These are phyloP conservation scores for Olyra latifolia DNA, from an alignment of 176 grass and related monocot species.

Conservation along the genomic window DNA sequence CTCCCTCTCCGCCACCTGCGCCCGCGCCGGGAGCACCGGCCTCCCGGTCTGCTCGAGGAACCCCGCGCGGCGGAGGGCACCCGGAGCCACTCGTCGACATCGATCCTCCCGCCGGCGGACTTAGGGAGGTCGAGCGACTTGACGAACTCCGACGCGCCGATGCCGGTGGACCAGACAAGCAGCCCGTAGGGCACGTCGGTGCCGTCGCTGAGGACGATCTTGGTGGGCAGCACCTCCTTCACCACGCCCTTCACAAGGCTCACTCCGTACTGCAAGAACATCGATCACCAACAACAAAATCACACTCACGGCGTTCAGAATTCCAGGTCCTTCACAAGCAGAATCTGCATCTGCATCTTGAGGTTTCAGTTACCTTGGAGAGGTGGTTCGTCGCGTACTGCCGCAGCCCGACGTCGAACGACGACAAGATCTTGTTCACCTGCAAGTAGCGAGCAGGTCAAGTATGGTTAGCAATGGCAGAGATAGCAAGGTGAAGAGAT, in stretches of 20 bases:
- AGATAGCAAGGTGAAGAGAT: neutral
- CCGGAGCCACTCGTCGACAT: slow-evolving; percentile 76
- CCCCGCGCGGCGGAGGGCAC: slow-evolving; percentile 69
- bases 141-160: slow-evolving; percentile 76
- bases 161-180: slow-evolving; percentile 91
- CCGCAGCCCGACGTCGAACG: slow-evolving; percentile 71
- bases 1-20: slow-evolving; percentile 95
- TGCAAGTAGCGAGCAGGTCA: slow-evolving; percentile 17
- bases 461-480: neutral
- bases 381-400: slow-evolving; percentile 86
- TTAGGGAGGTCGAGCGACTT: slow-evolving; percentile 63
- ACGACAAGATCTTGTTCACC: slow-evolving; percentile 89
- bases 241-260: slow-evolving; percentile 70
- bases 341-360: neutral
- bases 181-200: slow-evolving; percentile 71
- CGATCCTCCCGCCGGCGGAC: slow-evolving; percentile 80
- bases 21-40: slow-evolving; percentile 84
- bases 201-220: slow-evolving; percentile 69
- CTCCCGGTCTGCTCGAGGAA: slow-evolving; percentile 74
- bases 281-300: neutral
- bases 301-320: neutral
- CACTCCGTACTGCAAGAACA: slow-evolving; percentile 64
- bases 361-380: slow-evolving; percentile 47
- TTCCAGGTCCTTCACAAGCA: neutral
- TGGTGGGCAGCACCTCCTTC: slow-evolving; percentile 61